Evolutionary conservation across 1,284 basidiomycete genomes (phyloP), one percentile per base, ranked within the genome.

Genomic region (Cerioporus squamosus): DNA sequence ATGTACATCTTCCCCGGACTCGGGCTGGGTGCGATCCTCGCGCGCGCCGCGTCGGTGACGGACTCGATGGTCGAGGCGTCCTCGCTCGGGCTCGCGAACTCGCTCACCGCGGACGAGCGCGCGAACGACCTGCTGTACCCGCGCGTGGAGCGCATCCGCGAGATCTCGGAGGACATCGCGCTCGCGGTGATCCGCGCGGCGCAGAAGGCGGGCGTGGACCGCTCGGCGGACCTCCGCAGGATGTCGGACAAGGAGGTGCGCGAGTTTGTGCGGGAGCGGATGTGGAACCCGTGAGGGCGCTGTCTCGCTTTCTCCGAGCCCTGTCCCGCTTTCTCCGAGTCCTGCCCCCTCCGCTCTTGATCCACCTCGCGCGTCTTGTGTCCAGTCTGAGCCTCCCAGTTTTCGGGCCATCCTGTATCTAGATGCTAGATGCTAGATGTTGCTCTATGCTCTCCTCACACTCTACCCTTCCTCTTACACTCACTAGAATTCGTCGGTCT

Each of bases 31-130:
- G 80, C 90, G 8, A 89, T 95, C 66, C 77, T 93, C 44, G 79
- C 84, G 42, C 85, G 86, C 54, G 88, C 85, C 22, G 77, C 80
- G 5, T 77, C 79, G 36, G 86, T 95, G 31, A 91, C 88, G 10
- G 88, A 93, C 71, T 79, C 79, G 63, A 94, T 95, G 91, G 86
- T 93, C n/a, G 90, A 92, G 70, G 85, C 88, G 14, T 81, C 87
- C 23, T 86, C 88, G 14, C 76, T 94, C 40, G 92, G 92, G 3
- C 84, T 97, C 39, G 88, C 92, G 4, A 79, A 90, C 65, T 84
- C 92, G 5, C 81, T 97, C 46, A 94, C 85, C 5, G 66, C 75
- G 15, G 88, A 92, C 46, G 95, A 97, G 75, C 83, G 76, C 52
- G 79, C 75, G 7, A 67, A 75, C 39, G 88, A 84, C 36, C 78